Evolutionary conservation across 2,329 filamentous ascomycete species (phyloP).

Genomic region (Fusarium torreyae): DNA sequence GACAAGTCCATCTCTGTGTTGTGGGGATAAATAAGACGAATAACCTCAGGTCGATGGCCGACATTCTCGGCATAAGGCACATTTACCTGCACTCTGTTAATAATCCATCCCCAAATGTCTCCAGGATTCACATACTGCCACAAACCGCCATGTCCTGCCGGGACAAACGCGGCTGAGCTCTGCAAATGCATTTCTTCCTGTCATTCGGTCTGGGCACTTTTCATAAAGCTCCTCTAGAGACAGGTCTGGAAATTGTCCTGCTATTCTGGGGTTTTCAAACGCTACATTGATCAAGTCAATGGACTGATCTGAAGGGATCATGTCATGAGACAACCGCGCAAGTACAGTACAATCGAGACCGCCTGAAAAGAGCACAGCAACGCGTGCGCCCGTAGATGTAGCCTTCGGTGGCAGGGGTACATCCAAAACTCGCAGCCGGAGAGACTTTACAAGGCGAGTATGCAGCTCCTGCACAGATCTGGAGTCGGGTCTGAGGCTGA

Average conservation of each 20-base stretch:
- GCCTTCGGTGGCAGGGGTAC: conserved; percentile 72
- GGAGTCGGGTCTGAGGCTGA: conserved; percentile 53
- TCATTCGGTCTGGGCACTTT: conserved; percentile 89
- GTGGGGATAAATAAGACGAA: conserved; percentile 88
- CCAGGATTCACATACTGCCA: conserved; percentile 68
- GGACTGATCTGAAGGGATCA: conserved; percentile 76
- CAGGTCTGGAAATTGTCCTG: conserved; percentile 64
- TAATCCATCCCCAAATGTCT: not conserved
- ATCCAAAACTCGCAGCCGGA: conserved; percentile 74
- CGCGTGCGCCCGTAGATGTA: conserved; percentile 60
- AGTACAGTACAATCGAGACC: conserved; percentile 94
- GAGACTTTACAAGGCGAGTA: conserved; percentile 70
- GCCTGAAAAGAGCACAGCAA: conserved; percentile 93
- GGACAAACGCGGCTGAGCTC: conserved; percentile 82
- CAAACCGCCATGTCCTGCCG: conserved; percentile 82
- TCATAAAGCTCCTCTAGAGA: conserved; percentile 73
- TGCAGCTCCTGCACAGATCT: conserved; percentile 68
- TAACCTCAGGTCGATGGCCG: conserved; percentile 77
- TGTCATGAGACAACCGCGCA: conserved; percentile 83
- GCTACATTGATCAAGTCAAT: conserved; percentile 96
- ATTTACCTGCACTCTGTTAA: conserved; percentile 70
- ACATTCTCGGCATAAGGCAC: conserved; percentile 84
- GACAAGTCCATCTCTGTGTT: conserved; percentile 99
- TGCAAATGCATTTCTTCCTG: conserved; percentile 83
- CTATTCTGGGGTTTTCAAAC: conserved; percentile 91